These are phyloP conservation scores for Macadamia tetraphylla DNA, from an alignment of 164 flowering plant genomes.

Conservation along the genomic window DNA sequence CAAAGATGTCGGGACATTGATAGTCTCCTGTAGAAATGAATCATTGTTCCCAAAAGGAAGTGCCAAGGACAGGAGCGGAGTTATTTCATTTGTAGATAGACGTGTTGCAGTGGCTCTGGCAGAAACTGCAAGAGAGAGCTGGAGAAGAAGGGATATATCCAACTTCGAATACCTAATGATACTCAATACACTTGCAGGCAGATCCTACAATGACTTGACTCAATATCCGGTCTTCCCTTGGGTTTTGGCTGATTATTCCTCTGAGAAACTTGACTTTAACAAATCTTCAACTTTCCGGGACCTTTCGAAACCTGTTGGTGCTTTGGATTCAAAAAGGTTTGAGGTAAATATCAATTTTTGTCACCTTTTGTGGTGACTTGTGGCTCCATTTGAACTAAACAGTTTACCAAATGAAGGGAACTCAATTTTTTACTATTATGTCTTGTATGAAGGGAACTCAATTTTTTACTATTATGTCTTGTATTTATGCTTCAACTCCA, in stretches of 20 bases:
- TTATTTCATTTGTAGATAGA: slow-evolving; percentile 83
- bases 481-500: slow-evolving; percentile 5
- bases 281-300: slow-evolving; percentile 92
- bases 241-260: slow-evolving; percentile 93
- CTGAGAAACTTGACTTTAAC: slow-evolving; percentile 86
- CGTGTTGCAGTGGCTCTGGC: slow-evolving; percentile 88
- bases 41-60: slow-evolving; percentile 61
- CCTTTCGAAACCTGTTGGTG: slow-evolving; percentile 97
- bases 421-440: background rate
- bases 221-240: slow-evolving; percentile 99
- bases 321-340: slow-evolving; percentile 80
- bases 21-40: slow-evolving; percentile 85
- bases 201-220: slow-evolving; percentile 96
- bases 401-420: background rate
- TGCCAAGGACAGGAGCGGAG: slow-evolving; percentile 58
- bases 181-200: slow-evolving; percentile 90
- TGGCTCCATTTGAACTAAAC: slow-evolving; percentile 2
- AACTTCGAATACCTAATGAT: slow-evolving; percentile 95
- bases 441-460: background rate
- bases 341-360: slow-evolving; percentile 49
- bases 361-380: background rate
- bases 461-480: background rate
- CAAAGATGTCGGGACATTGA: slow-evolving; percentile 80
- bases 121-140: slow-evolving; percentile 83
- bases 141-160: slow-evolving; percentile 95